phyloP scores from a whole-genome alignment of 2,329 filamentous ascomycete genomes.

The Aspergillus niger region DNA sequence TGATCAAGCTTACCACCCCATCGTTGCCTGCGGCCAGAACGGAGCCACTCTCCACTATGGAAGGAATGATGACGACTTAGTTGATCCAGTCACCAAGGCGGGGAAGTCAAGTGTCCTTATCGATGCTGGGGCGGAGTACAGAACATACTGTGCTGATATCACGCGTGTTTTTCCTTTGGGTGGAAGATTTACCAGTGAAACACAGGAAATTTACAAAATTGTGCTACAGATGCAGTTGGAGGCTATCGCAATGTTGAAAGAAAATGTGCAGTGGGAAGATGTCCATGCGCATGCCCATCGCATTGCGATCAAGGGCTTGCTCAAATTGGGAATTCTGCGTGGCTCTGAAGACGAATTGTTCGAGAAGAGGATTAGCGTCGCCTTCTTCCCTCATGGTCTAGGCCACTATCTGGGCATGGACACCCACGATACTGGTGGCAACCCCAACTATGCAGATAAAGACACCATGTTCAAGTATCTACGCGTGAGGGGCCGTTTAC shows the following conservation, averaged over 20 bases:
- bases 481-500: constrained; percentile 72
- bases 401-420: constrained; percentile 93
- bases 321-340: constrained; percentile 70
- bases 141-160: constrained; percentile 85
- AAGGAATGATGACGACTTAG: constrained; percentile 72
- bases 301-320: constrained; percentile 70
- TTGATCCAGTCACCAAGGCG: constrained; percentile 45
- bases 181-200: constrained; percentile 69
- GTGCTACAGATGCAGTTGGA: constrained; percentile 79
- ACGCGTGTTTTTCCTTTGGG: constrained; percentile 83
- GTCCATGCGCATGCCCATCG: constrained; percentile 73
- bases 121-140: constrained; percentile 84
- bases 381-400: constrained; percentile 89
- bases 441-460: constrained; percentile 74
- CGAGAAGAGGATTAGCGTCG: constrained; percentile 74
- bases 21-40: constrained; percentile 80
- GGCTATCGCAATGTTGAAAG: constrained; percentile 68
- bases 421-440: constrained; percentile 82
- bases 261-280: constrained; percentile 69
- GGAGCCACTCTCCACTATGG: constrained; percentile 85
- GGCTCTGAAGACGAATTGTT: constrained; percentile 72
- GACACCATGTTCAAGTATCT: constrained; percentile 88
- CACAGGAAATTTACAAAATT: constrained; percentile 71
- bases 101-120: constrained; percentile 72
- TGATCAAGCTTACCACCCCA: constrained; percentile 82